Percentiles rank a stretch among this genome's conserved stretches.
phyloP scores from a whole-genome alignment of 176 grass and related monocot genomes.

The Pontederia paniculata region DNA sequence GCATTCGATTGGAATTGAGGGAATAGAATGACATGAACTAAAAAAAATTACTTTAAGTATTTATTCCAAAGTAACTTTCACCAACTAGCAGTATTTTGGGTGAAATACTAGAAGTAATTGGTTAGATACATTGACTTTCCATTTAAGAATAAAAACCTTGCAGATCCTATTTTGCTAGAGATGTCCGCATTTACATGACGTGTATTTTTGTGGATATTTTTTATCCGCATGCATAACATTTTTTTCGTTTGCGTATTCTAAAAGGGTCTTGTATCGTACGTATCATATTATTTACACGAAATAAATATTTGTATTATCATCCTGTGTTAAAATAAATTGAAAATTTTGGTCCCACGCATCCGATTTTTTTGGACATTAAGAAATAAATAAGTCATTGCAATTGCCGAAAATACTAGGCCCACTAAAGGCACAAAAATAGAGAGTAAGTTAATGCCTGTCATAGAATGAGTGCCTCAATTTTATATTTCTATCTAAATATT shows the following conservation, averaged over 20 bases:
- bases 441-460: neutral
- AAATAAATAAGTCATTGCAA: neutral
- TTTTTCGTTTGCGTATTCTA: neutral
- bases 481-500: conserved; percentile 3
- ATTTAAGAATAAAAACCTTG: no score
- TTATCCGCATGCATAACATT: neutral
- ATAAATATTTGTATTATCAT: neutral
- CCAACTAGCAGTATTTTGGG: no score
- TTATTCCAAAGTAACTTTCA: no score
- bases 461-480: neutral
- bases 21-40: no score
- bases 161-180: no score
- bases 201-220: neutral
- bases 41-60: no score
- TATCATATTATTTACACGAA: neutral
- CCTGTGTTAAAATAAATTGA: neutral
- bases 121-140: no score
- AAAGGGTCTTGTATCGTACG: neutral
- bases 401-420: neutral
- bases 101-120: no score
- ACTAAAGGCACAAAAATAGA: neutral
- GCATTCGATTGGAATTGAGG: no score
- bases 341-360: neutral
- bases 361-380: neutral
- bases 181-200: neutral